Conservation (phyloP, 2,329 filamentous ascomycete genomes). For the Ophiostoma triangulosporum region DNA sequence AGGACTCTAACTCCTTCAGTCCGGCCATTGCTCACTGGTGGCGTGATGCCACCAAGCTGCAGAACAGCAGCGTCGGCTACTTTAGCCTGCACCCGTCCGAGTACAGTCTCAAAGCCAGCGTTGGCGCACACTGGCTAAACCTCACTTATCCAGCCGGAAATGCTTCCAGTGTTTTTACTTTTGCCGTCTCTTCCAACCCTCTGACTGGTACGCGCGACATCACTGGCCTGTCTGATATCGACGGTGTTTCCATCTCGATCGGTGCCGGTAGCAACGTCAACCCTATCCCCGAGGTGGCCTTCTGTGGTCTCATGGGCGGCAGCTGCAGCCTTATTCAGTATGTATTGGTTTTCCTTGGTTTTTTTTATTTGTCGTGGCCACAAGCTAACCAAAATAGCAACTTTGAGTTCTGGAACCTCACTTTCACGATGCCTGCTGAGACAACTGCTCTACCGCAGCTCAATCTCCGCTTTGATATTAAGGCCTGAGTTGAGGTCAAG, state of each 20-base stretch:
- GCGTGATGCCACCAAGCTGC: constrained; percentile 15
- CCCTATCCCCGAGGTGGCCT: constrained; percentile 25
- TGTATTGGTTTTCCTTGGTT: background rate
- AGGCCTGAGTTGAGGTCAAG: too few relatives aligned
- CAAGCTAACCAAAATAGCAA: constrained; percentile 16
- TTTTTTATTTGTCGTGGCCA: background rate
- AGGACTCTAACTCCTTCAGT: constrained; percentile 39
- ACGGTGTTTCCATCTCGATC: constrained; percentile 31
- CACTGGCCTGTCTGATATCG: constrained; percentile 31
- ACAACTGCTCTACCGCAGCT: constrained; percentile 8
- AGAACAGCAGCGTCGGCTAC: constrained; percentile 22
- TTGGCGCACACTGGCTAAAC: constrained; percentile 28
- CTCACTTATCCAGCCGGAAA: constrained; percentile 42
- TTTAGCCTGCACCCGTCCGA: constrained; percentile 24
- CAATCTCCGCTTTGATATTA: constrained; percentile 6
- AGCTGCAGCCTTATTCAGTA: constrained; percentile 16
- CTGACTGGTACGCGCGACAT: constrained; percentile 31
- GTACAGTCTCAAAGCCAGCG: constrained; percentile 26
- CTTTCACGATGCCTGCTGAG: constrained; percentile 25
- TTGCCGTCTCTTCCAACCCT: constrained; percentile 31
- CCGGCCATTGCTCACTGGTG: constrained; percentile 47
- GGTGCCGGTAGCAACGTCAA: constrained; percentile 28
- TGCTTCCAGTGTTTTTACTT: constrained; percentile 32
- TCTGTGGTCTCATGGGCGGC: constrained; percentile 28
- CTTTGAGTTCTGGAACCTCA: constrained; percentile 35